Percentiles rank a stretch among this genome's conserved stretches.
Evolutionary conservation across 805 yeast species (phyloP).

Genomic region (Candida quercuum): DNA sequence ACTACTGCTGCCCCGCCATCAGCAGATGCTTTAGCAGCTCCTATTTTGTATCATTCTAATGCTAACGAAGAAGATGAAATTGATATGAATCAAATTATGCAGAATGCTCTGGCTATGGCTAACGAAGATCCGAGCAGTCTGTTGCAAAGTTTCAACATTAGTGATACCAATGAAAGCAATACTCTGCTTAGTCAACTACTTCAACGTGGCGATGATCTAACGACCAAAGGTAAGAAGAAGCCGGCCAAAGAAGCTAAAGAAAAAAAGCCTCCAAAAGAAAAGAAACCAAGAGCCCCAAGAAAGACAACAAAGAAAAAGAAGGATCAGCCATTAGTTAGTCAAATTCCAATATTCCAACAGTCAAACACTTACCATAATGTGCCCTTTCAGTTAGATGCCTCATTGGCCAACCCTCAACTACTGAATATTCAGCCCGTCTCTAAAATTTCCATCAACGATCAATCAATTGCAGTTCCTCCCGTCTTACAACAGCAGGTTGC

Average conservation of each 20-base stretch:
- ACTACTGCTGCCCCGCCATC: not conserved
- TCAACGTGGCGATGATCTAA: constrained; percentile 15
- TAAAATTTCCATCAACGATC: constrained; percentile 4
- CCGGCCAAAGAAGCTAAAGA: constrained; percentile 15
- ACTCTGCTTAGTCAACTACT: constrained; percentile 17
- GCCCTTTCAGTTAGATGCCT: constrained; percentile 2
- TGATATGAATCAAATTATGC: constrained; percentile 69
- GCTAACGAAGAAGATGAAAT: constrained; percentile 37
- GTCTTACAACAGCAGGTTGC: constrained; percentile 17
- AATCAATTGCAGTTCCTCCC: constrained; percentile 10
- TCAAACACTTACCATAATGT: constrained; percentile 15
- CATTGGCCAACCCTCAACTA: not conserved
- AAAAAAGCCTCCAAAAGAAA: constrained; percentile 20
- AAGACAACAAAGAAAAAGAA: constrained; percentile 23
- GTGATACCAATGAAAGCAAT: constrained; percentile 5
- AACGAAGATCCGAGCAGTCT: constrained; percentile 49
- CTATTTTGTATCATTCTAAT: no score
- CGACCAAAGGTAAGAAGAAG: constrained; percentile 13
- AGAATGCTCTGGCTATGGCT: constrained; percentile 73
- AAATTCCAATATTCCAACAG: constrained; percentile 20
- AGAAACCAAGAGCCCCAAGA: constrained; percentile 24
- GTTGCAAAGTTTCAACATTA: constrained; percentile 33
- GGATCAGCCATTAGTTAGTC: constrained; percentile 16
- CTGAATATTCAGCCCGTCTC: not conserved
- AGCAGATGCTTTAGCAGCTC: no score